Evolutionary conservation across 2,329 filamentous ascomycete genomes (phyloP).

Genomic region (Ophiocordyceps camponoti-leonardi): DNA sequence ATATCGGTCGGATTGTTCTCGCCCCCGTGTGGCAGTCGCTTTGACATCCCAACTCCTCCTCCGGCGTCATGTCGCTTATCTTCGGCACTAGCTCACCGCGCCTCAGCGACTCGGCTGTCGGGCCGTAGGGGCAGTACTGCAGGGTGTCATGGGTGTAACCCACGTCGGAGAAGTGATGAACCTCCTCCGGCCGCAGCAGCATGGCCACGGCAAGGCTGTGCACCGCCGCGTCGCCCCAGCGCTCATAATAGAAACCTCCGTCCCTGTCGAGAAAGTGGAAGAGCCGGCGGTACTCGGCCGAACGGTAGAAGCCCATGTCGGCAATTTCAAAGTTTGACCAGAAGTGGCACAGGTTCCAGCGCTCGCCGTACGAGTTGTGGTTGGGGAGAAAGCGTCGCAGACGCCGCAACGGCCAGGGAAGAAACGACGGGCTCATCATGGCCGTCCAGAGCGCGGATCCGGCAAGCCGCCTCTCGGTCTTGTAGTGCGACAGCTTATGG

Average conservation of each 20-base stretch:
- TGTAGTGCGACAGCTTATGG: not conserved
- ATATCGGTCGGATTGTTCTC: not conserved
- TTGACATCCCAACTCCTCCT: not conserved
- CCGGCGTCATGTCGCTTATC: not conserved
- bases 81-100: not conserved
- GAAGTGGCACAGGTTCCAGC: conserved; percentile 1
- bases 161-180: conserved; percentile 1
- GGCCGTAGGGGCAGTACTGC: not conserved
- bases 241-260: conserved; percentile 1
- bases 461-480: not conserved
- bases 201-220: not conserved
- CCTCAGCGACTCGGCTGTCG: not conserved
- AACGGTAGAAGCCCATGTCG: not conserved
- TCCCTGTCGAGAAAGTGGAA: not conserved
- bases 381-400: not conserved
- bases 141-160: not conserved
- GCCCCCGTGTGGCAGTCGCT: not conserved
- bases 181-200: not conserved
- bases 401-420: not conserved
- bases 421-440: not conserved
- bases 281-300: not conserved
- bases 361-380: not conserved
- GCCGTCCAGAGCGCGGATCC: not conserved
- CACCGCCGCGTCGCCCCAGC: not conserved
- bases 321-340: conserved; percentile 1